Evolutionary conservation across 1,284 basidiomycete genomes (phyloP).

Genomic region (Wallemia mellicola): DNA sequence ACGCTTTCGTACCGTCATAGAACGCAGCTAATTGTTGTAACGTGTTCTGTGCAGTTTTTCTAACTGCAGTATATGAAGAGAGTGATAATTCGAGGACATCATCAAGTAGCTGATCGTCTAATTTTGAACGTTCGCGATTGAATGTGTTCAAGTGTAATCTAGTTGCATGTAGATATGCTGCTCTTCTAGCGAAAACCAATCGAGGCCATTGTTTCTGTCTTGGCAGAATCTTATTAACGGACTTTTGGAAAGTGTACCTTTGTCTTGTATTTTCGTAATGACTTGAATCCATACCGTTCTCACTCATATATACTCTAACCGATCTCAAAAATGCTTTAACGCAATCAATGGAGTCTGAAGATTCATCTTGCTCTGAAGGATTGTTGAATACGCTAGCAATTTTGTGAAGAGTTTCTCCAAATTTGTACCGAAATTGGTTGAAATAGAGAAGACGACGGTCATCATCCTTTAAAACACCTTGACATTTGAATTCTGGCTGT

Average conservation of each 20-base stretch:
- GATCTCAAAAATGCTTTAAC: slow-evolving; percentile 24
- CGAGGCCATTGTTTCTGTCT: slow-evolving; percentile 45
- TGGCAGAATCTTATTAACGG: slow-evolving; percentile 28
- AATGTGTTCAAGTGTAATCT: slow-evolving; percentile 39
- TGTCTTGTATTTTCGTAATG: slow-evolving; percentile 12
- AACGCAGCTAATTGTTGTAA: slow-evolving; percentile 38
- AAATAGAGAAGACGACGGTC: slow-evolving; percentile 46
- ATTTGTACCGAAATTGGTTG: slow-evolving; percentile 28
- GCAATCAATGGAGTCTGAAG: slow-evolving; percentile 78
- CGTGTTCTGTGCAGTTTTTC: slow-evolving; percentile 32
- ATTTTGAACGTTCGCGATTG: slow-evolving; percentile 44
- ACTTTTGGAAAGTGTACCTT: slow-evolving; percentile 4
- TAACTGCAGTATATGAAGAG: slow-evolving; percentile 19
- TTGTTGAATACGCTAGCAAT: slow-evolving; percentile 33
- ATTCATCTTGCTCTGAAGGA: slow-evolving; percentile 23
- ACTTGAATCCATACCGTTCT: slow-evolving; percentile 32
- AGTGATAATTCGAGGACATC: slow-evolving; percentile 58
- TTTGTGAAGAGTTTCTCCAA: slow-evolving; percentile 35
- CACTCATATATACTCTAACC: slow-evolving; percentile 34
- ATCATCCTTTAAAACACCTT: slow-evolving; percentile 41
- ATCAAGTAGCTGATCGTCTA: slow-evolving; percentile 47
- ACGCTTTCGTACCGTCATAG: slow-evolving; percentile 50
- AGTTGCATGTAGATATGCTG: slow-evolving; percentile 19
- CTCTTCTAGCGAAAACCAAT: slow-evolving; percentile 44
- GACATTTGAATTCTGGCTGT: slow-evolving; percentile 32